These are phyloP conservation scores for Elongisporangium undulatum DNA, from an alignment of 352 stramenopile genomes.

Conservation along the genomic window DNA sequence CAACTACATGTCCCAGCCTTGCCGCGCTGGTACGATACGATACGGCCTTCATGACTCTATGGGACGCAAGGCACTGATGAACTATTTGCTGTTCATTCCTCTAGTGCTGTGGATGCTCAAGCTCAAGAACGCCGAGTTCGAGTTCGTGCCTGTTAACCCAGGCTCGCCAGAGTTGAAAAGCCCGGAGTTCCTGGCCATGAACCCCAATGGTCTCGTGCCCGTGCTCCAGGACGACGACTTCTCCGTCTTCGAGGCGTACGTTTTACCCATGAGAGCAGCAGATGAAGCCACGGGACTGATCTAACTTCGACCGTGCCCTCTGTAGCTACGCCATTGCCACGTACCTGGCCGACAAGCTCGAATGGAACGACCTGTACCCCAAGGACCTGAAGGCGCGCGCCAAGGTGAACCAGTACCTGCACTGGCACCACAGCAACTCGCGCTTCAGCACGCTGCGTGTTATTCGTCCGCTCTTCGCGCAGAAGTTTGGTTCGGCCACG, in stretches of 20 bases:
- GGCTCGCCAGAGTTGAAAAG: background rate
- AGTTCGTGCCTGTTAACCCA: background rate
- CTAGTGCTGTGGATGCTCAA: background rate
- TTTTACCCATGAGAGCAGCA: too few relatives aligned
- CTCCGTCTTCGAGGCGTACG: slow-evolving; percentile 22
- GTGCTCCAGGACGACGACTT: slow-evolving; percentile 31
- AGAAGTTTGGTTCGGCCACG: slow-evolving; percentile 12
- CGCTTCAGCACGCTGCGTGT: slow-evolving; percentile 41
- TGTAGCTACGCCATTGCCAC: slow-evolving; percentile 35
- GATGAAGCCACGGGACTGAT: too few relatives aligned
- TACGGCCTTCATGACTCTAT: too few relatives aligned
- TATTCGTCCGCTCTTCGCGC: slow-evolving; percentile 24
- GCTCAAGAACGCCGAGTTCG: slow-evolving; percentile 3
- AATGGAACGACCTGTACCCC: slow-evolving; percentile 45
- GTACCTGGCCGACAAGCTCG: slow-evolving; percentile 46
- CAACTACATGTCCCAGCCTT: slow-evolving; percentile 13
- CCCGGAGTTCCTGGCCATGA: slow-evolving; percentile 18
- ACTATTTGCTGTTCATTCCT: too few relatives aligned
- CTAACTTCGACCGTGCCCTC: too few relatives aligned
- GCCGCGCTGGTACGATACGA: slow-evolving; percentile 4
- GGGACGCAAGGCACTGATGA: too few relatives aligned
- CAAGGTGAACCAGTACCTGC: slow-evolving; percentile 61
- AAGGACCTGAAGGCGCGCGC: slow-evolving; percentile 31
- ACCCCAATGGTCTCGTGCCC: slow-evolving; percentile 20
- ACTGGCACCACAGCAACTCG: slow-evolving; percentile 66